Conservation (phyloP, 129 eudicot genomes). For the Apium graveolens region DNA sequence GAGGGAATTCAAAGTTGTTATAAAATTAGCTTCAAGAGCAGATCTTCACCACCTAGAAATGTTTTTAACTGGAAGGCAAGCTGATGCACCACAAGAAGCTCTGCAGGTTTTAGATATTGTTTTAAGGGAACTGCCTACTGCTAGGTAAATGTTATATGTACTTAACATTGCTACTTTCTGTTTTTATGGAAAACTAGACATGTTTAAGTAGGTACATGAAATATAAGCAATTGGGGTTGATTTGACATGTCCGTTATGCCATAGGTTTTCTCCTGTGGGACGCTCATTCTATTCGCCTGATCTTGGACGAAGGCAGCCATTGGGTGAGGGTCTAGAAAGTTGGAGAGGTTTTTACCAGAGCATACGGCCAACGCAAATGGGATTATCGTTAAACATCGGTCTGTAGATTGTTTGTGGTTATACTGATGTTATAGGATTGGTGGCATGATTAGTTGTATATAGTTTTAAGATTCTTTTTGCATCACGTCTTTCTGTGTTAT, state of each 20-base stretch:
- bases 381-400: conserved; percentile 82
- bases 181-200: not conserved
- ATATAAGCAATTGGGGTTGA: not conserved
- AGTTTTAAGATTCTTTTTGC: not conserved
- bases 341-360: conserved; percentile 99
- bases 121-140: conserved; percentile 78
- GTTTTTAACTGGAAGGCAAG: conserved; percentile 79
- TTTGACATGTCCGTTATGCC: not conserved
- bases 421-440: not conserved
- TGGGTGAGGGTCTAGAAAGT: conserved; percentile 90
- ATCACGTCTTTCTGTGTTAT: not conserved
- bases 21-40: conserved; percentile 86
- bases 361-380: conserved; percentile 95
- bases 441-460: not conserved
- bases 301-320: conserved; percentile 66
- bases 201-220: not conserved
- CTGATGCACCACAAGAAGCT: conserved; percentile 98
- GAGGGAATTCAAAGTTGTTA: conserved; percentile 74
- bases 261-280: conserved; percentile 74
- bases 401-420: not conserved
- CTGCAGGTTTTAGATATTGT: conserved; percentile 95
- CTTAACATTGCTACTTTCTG: not conserved
- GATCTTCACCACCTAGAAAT: conserved; percentile 75
- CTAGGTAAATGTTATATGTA: conserved; percentile 29
- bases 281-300: conserved; percentile 83